Conservation (phyloP, 2,329 filamentous ascomycete species). For the Nannizziopsis arthrosporioides region DNA sequence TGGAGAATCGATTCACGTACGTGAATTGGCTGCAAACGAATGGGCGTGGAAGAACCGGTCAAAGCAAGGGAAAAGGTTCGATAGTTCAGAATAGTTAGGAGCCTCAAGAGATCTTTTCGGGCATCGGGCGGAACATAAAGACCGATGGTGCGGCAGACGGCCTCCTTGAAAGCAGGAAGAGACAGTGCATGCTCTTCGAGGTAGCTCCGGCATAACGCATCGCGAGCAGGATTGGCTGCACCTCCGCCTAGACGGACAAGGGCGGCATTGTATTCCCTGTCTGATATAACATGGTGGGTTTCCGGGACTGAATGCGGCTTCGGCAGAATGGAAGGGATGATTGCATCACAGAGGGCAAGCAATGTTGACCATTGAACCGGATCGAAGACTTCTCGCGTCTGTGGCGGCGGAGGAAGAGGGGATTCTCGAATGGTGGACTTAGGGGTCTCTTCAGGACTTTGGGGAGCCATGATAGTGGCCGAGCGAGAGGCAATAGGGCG, state of each 20-base stretch:
- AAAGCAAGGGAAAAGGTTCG: slow-evolving; percentile 45
- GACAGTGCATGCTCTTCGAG: slow-evolving; percentile 39
- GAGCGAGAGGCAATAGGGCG: not conserved
- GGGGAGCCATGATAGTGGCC: not conserved
- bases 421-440: slow-evolving; percentile 28
- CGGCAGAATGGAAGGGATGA: slow-evolving; percentile 44
- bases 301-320: slow-evolving; percentile 25
- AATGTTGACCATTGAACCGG: slow-evolving; percentile 48
- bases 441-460: not conserved
- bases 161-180: slow-evolving; percentile 40
- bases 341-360: slow-evolving; percentile 45
- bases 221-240: slow-evolving; percentile 23
- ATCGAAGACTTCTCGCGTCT: slow-evolving; percentile 39
- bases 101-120: slow-evolving; percentile 39
- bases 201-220: slow-evolving; percentile 33
- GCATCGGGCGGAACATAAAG: slow-evolving; percentile 39
- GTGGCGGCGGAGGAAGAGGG: slow-evolving; percentile 38
- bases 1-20: slow-evolving; percentile 44
- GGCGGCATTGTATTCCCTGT: slow-evolving; percentile 33
- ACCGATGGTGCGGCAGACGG: slow-evolving; percentile 39
- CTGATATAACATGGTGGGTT: slow-evolving; percentile 29
- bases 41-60: slow-evolving; percentile 45
- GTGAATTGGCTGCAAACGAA: slow-evolving; percentile 43
- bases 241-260: slow-evolving; percentile 21
- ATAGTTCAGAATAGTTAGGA: slow-evolving; percentile 45